Evolutionary conservation across 257 asterid species (phyloP).

Genomic region (Buddleja alternifolia): DNA sequence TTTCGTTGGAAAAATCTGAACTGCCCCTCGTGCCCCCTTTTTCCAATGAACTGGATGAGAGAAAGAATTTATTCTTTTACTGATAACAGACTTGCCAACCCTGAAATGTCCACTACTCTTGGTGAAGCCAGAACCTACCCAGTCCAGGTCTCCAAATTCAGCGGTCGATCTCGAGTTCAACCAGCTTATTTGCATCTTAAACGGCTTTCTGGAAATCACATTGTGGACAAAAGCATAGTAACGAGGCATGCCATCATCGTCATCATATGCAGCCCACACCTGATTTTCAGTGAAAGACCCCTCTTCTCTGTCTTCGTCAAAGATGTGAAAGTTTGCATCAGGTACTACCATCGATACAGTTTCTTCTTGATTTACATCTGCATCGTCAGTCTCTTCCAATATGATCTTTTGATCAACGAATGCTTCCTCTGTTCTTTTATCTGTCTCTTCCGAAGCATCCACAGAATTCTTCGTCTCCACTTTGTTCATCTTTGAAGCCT

Average conservation of each 20-base stretch:
- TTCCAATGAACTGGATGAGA: constrained; percentile 66
- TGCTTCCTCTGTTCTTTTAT: constrained; percentile 20
- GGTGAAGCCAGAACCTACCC: constrained; percentile 55
- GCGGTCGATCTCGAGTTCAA: constrained; percentile 49
- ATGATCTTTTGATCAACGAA: constrained; percentile 5
- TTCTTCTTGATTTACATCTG: no score
- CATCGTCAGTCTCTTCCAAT: no score
- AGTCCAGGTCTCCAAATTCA: constrained; percentile 46
- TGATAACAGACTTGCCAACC: constrained; percentile 45
- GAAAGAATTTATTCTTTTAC: constrained; percentile 46
- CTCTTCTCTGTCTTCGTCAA: constrained; percentile 61
- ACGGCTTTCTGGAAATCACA: constrained; percentile 52
- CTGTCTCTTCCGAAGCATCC: constrained; percentile 22
- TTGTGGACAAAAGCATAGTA: constrained; percentile 53
- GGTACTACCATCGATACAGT: constrained; percentile 28
- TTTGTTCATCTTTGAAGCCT: constrained; percentile 29
- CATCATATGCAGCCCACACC: constrained; percentile 77
- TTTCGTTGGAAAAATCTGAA: constrained; percentile 58
- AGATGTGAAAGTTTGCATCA: constrained; percentile 66
- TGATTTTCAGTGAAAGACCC: constrained; percentile 50
- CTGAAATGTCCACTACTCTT: constrained; percentile 67
- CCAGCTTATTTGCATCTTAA: constrained; percentile 62
- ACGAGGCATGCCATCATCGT: constrained; percentile 85
- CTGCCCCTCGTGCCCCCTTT: constrained; percentile 54
- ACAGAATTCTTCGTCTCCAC: constrained; percentile 22